Evolutionary conservation across 768 basidiomycete genomes (phyloP).

Genomic region (Ramaria rubella): DNA sequence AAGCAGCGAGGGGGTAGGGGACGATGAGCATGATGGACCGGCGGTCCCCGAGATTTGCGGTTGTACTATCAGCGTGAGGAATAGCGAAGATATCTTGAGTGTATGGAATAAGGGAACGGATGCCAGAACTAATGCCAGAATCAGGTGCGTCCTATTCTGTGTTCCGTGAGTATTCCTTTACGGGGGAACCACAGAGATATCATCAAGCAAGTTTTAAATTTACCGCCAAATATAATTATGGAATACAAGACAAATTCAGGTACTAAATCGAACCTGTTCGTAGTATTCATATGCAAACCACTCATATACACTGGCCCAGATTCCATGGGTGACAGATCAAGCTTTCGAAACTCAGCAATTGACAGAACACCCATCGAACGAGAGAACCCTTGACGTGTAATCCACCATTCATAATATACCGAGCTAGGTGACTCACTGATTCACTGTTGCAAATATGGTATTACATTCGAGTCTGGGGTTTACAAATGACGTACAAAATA

Average conservation of each 20-base stretch:
- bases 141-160: slow-evolving; percentile 51
- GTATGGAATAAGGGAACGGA: slow-evolving; percentile 89
- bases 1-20: slow-evolving; percentile 17
- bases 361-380: slow-evolving; percentile 5
- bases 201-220: slow-evolving; percentile 64
- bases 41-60: slow-evolving; percentile 75
- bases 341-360: slow-evolving; percentile 48
- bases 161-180: slow-evolving; percentile 1
- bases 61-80: slow-evolving; percentile 88
- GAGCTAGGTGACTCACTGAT: background rate
- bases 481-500: background rate
- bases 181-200: slow-evolving; percentile 52
- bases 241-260: slow-evolving; percentile 95
- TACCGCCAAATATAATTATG: slow-evolving; percentile 75
- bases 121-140: slow-evolving; percentile 66
- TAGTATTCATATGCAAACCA: background rate
- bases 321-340: slow-evolving; percentile 85
- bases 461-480: background rate
- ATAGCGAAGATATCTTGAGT: slow-evolving; percentile 90
- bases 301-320: slow-evolving; percentile 39
- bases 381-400: background rate
- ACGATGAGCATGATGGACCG: slow-evolving; percentile 36
- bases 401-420: background rate
- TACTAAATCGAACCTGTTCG: slow-evolving; percentile 24
- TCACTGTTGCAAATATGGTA: background rate